Percentiles rank a stretch among this genome's conserved stretches.
phyloP scores from a whole-genome alignment of 768 basidiomycete genomes.

The Sarcodon sp. region DNA sequence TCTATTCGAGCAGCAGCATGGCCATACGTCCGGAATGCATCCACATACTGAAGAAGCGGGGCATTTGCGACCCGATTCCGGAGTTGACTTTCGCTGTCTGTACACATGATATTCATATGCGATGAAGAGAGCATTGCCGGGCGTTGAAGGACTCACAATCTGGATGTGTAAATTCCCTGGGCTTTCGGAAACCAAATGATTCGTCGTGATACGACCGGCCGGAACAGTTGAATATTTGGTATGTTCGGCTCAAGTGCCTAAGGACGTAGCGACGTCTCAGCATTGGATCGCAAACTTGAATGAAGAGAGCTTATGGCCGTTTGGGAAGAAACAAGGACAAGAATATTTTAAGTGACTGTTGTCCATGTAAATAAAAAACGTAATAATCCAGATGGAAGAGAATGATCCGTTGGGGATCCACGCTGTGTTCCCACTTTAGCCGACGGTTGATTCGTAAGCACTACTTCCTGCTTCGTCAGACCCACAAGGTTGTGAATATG shows the following conservation, averaged over 20 bases:
- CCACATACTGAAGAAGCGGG: conserved; percentile 75
- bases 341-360: background rate
- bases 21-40: conserved; percentile 75
- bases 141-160: conserved; percentile 42
- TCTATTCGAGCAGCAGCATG: conserved; percentile 82
- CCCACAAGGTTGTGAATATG: too few relatives aligned
- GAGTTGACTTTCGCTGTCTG: conserved; percentile 57
- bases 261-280: background rate
- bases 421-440: too few relatives aligned
- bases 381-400: too few relatives aligned
- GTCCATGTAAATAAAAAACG: too few relatives aligned
- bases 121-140: background rate
- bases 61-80: conserved; percentile 62
- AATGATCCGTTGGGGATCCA: too few relatives aligned
- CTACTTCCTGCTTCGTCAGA: too few relatives aligned
- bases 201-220: conserved; percentile 54
- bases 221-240: conserved; percentile 9
- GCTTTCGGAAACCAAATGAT: conserved; percentile 66
- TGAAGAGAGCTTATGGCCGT: background rate
- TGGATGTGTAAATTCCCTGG: conserved; percentile 46
- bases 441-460: too few relatives aligned
- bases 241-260: background rate
- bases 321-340: background rate
- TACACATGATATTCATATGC: background rate
- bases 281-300: background rate